Conservation (phyloP, 2,329 filamentous ascomycete genomes). For the Penicillium occitanis region DNA sequence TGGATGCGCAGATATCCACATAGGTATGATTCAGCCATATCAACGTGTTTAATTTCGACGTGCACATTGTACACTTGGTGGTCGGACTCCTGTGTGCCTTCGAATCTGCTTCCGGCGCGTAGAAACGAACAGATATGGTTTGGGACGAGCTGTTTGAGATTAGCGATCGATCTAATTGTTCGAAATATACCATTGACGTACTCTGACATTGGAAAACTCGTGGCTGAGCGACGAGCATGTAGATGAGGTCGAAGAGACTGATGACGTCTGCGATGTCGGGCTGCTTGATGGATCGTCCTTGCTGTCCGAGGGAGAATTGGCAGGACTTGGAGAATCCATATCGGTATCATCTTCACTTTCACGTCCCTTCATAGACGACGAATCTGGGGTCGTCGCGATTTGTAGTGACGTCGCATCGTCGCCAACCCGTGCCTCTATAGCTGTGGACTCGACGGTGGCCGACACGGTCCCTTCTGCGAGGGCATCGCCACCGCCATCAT, state of each 20-base stretch:
- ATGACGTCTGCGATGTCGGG: conserved; percentile 30
- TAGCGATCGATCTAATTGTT: neutral
- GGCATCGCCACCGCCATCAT: conserved; percentile 25
- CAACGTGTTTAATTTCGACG: conserved; percentile 94
- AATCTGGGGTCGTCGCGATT: conserved; percentile 16
- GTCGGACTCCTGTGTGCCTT: conserved; percentile 89
- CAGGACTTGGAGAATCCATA: conserved; percentile 35
- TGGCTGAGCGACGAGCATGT: conserved; percentile 52
- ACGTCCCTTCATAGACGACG: conserved; percentile 29
- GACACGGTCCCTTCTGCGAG: conserved; percentile 32
- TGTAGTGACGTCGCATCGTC: conserved; percentile 23
- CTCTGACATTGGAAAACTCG: conserved; percentile 57
- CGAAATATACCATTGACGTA: conserved; percentile 36
- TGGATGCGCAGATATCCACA: conserved; percentile 95
- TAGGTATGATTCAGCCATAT: conserved; percentile 88
- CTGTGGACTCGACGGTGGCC: conserved; percentile 25
- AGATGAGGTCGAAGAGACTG: conserved; percentile 32
- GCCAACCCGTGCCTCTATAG: conserved; percentile 22
- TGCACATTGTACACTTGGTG: conserved; percentile 92
- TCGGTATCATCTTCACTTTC: conserved; percentile 31
- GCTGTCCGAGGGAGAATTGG: conserved; percentile 38
- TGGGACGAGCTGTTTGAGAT: conserved; percentile 61
- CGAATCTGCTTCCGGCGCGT: conserved; percentile 82
- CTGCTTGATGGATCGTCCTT: conserved; percentile 38
- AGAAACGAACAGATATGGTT: conserved; percentile 83